Evolutionary conservation across 768 basidiomycete species (phyloP), one percentile per base, ranked within the genome.

Genomic region (Tephrocybe sp.): DNA sequence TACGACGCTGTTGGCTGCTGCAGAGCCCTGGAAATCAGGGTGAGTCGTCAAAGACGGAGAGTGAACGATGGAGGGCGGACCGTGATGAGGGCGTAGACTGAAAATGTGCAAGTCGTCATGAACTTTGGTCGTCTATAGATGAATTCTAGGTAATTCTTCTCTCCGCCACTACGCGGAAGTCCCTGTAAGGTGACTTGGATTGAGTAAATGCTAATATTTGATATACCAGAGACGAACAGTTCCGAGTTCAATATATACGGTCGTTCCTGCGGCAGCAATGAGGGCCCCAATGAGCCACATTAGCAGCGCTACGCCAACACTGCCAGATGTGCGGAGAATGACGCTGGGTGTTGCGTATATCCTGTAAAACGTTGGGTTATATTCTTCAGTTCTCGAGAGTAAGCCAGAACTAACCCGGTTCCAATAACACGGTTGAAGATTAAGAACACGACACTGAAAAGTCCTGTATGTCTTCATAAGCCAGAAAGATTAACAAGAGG

Each of bases 381-480:
- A 14, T 26, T 15, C 11, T 5, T 30, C 5, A 30, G 28, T 12
- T n/a, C 15, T 15, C 7, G 15, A 36, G 18, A 44, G 33, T n/a
- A 37, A 17, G 21, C 2, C 4, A 32, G 7, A 33, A 64, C 69
- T 25, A 51, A 84, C 87, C 87, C 86, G 17, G 85, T 82, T 17
- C 87, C 86, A 25, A 88, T 84, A n/a, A 87, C 76, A 24, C 83
- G 78, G 60, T 90, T 90, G 71, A 88, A 87, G 32, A 90, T 83
- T 37, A 90, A 77, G 56, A 80, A 84, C 2, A 80, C 65, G 3
- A 84, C 80, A 52, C 81, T 85, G 39, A 77, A 62, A 5, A 78
- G 59, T 6, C 80, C 79, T 79, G 28, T 30, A 30, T 11, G 28
- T 5, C 6, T 5, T 30, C 11, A 11, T 30, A 11, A 30, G 28